Evolutionary conservation across 352 stramenopile species (phyloP).

Genomic region (Hyaloperonospora brassicae): DNA sequence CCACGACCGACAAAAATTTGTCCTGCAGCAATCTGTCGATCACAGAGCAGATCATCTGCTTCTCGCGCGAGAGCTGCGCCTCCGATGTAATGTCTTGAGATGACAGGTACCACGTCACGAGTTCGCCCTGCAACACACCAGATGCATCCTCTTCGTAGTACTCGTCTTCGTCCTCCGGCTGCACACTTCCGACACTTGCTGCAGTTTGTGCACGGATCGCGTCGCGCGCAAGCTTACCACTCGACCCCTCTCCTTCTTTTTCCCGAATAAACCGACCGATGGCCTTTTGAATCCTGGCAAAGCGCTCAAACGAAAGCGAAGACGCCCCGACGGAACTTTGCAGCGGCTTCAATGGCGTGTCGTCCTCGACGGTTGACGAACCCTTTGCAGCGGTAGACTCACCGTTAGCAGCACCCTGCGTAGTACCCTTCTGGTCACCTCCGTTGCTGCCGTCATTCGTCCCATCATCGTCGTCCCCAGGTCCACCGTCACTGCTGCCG

Average conservation of each 20-base stretch:
- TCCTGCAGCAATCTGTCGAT: conserved; percentile 77
- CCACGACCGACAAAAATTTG: conserved; percentile 66
- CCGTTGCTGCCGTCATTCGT: conserved; percentile 4
- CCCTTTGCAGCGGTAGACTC: conserved; percentile 2
- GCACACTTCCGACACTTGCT: conserved; percentile 11
- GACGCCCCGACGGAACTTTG: conserved; percentile 22
- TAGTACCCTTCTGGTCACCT: conserved; percentile 9
- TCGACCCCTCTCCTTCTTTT: conserved; percentile 58
- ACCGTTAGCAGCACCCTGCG: too few relatives aligned
- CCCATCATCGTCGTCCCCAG: conserved; percentile 3
- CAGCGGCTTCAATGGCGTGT: conserved; percentile 20
- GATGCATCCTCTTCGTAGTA: conserved; percentile 49
- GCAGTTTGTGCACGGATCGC: conserved; percentile 20
- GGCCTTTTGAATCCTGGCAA: conserved; percentile 73
- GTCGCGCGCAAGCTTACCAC: conserved; percentile 37
- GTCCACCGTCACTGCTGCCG: conserved; percentile 9
- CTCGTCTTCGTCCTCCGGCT: conserved; percentile 30
- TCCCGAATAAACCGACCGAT: conserved; percentile 73
- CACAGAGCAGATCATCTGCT: conserved; percentile 76
- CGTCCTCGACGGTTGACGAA: conserved; percentile 8
- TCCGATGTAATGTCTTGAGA: conserved; percentile 83
- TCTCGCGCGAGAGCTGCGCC: conserved; percentile 63
- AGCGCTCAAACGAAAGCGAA: conserved; percentile 76
- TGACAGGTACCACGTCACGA: conserved; percentile 80
- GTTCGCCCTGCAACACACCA: conserved; percentile 63